phyloP scores from a whole-genome alignment of 805 yeast genomes.

The Sugiyamaella chiloensis region DNA sequence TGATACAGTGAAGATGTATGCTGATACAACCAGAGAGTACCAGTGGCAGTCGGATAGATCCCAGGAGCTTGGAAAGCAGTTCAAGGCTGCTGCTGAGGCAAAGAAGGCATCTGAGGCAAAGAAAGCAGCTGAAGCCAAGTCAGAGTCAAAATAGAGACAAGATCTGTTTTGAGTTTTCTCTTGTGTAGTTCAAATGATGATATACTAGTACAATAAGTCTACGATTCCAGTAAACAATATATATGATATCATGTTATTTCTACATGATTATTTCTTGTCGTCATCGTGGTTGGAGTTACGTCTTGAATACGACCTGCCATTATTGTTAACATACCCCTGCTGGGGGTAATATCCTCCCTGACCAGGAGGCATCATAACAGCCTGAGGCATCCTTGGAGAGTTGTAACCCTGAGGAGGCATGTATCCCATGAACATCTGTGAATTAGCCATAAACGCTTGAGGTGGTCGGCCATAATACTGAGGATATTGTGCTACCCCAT shows the following conservation, averaged over 20 bases:
- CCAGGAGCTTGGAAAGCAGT: not conserved
- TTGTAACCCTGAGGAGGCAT: constrained; percentile 3
- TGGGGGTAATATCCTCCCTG: constrained; percentile 9
- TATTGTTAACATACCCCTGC: constrained; percentile 7
- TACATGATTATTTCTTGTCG: not conserved
- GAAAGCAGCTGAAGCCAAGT: no score
- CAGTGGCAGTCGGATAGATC: constrained; percentile 50
- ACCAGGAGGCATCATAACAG: constrained; percentile 13
- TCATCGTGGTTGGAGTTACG: constrained; percentile 3
- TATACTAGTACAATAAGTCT: no score
- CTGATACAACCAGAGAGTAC: constrained; percentile 66
- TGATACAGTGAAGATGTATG: constrained; percentile 59
- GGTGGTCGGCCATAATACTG: constrained; percentile 24
- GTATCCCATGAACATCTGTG: constrained; percentile 3
- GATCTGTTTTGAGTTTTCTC: no score
- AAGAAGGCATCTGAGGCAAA: not conserved
- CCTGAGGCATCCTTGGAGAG: constrained; percentile 1
- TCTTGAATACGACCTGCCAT: constrained; percentile 9
- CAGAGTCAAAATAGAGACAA: no score
- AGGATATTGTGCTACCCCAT: constrained; percentile 19
- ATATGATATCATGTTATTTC: no score
- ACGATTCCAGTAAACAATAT: no score
- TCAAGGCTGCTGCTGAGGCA: not conserved
- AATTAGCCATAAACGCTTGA: constrained; percentile 13
- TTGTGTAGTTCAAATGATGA: no score